A percentile compares a stretch with the other conserved stretches of the same genome.
Conservation (phyloP, 441 rosid genomes). For the Arabidopsis lyrata region DNA sequence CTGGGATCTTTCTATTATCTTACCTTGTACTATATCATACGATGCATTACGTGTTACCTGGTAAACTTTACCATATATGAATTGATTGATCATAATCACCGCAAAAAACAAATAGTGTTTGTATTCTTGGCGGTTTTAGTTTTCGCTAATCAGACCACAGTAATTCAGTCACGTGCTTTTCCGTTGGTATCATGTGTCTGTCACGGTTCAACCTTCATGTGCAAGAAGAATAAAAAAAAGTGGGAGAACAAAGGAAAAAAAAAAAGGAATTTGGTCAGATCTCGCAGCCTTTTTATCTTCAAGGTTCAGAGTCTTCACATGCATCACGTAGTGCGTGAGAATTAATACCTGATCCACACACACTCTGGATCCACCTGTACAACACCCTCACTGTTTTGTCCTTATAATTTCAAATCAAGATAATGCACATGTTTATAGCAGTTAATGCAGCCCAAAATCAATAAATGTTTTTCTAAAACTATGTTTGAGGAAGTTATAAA, state of each 20-base stretch:
- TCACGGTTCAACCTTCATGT: conserved; percentile 38
- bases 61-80: no score
- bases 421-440: neutral
- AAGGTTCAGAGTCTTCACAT: conserved; percentile 30
- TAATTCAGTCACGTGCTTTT: conserved; percentile 35
- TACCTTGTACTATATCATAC: no score
- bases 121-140: no score
- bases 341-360: neutral
- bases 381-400: neutral
- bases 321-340: conserved; percentile 23
- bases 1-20: no score
- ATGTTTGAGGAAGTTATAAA: neutral
- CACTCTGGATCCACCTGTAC: conserved; percentile 30
- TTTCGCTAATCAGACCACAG: conserved; percentile 11
- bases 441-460: neutral
- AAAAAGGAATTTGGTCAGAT: conserved; percentile 36
- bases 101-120: no score
- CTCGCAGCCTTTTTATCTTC: conserved; percentile 41
- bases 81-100: no score
- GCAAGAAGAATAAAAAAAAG: conserved; percentile 35
- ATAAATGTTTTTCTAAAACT: no score
- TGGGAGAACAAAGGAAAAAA: neutral
- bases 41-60: no score
- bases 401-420: neutral
- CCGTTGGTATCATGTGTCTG: conserved; percentile 42